phyloP scores from a whole-genome alignment of 345 rosid species.

The Garcia nutans region DNA sequence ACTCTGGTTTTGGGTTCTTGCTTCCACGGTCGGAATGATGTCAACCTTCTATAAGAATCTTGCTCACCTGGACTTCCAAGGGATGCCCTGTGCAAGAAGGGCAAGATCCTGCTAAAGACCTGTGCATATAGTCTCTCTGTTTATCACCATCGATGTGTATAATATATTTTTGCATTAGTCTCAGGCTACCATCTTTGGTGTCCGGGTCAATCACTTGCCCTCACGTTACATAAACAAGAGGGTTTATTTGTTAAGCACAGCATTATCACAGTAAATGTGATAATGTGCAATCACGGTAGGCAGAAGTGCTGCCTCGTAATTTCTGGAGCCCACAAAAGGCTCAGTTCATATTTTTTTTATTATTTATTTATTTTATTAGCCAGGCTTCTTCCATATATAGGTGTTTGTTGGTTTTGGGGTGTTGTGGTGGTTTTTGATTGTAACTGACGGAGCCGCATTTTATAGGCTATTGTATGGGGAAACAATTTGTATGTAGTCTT shows the following conservation, averaged over 20 bases:
- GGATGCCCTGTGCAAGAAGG: not conserved
- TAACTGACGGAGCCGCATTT: constrained; percentile 31
- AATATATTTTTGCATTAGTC: constrained; percentile 20
- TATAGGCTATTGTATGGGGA: constrained; percentile 29
- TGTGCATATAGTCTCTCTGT: constrained; percentile 20
- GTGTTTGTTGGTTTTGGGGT: constrained; percentile 20
- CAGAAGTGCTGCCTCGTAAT: constrained; percentile 23
- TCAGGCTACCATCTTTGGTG: constrained; percentile 29
- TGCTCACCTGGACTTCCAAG: not conserved
- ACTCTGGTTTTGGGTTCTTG: constrained; percentile 89
- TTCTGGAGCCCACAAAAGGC: constrained; percentile 26
- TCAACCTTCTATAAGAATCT: not conserved
- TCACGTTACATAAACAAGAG: constrained; percentile 42
- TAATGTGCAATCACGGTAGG: constrained; percentile 28
- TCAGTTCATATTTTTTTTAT: constrained; percentile 8
- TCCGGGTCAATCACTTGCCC: constrained; percentile 37
- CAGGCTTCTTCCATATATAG: constrained; percentile 11
- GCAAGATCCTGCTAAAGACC: not conserved
- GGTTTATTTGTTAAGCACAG: constrained; percentile 41
- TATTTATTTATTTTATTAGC: constrained; percentile 14
- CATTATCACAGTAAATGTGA: constrained; percentile 37
- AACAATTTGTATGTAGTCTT: constrained; percentile 20
- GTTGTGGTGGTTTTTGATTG: constrained; percentile 10
- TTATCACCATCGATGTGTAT: constrained; percentile 36
- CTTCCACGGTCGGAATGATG: constrained; percentile 76